Evolutionary conservation across 441 rosid species (phyloP).

Genomic region (Oxalis stricta): DNA sequence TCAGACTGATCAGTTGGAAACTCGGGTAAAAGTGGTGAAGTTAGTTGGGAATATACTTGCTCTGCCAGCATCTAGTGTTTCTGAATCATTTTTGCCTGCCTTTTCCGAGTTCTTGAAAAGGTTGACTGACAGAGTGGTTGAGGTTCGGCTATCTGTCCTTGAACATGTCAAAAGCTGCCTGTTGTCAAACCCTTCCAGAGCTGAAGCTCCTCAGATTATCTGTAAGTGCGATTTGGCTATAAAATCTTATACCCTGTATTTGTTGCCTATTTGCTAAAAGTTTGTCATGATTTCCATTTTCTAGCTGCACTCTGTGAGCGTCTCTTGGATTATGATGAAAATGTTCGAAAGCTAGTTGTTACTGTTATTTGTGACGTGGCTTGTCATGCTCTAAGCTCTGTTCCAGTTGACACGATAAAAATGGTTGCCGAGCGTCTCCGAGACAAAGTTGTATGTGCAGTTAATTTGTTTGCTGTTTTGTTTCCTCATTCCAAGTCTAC

Average conservation of each 20-base stretch:
- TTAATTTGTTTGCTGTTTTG: conserved; percentile 6
- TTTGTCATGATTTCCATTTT: conserved; percentile 13
- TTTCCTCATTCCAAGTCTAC: no score
- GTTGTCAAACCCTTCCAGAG: conserved; percentile 57
- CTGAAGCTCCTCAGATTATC: conserved; percentile 75
- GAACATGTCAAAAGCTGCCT: conserved; percentile 81
- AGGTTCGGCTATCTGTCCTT: conserved; percentile 79
- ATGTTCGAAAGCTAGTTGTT: conserved; percentile 92
- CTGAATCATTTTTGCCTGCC: conserved; percentile 70
- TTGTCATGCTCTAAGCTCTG: conserved; percentile 44
- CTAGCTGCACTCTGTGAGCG: conserved; percentile 96
- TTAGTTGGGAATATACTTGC: conserved; percentile 90
- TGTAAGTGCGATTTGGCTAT: conserved; percentile 41
- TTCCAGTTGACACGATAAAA: conserved; percentile 71
- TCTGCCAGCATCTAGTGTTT: conserved; percentile 47
- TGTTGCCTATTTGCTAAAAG: conserved; percentile 12
- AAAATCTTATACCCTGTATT: conserved; percentile 7
- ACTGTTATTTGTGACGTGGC: conserved; percentile 84
- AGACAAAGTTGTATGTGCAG: conserved; percentile 79
- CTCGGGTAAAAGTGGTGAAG: conserved; percentile 80
- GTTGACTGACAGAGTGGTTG: conserved; percentile 89
- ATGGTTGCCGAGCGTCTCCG: conserved; percentile 87
- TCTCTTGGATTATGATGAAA: conserved; percentile 94
- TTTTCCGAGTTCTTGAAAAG: conserved; percentile 92
- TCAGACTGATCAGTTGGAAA: conserved; percentile 90